Evolutionary conservation across 176 grass and related monocot genomes (phyloP).

Genomic region (Lolium rigidum): DNA sequence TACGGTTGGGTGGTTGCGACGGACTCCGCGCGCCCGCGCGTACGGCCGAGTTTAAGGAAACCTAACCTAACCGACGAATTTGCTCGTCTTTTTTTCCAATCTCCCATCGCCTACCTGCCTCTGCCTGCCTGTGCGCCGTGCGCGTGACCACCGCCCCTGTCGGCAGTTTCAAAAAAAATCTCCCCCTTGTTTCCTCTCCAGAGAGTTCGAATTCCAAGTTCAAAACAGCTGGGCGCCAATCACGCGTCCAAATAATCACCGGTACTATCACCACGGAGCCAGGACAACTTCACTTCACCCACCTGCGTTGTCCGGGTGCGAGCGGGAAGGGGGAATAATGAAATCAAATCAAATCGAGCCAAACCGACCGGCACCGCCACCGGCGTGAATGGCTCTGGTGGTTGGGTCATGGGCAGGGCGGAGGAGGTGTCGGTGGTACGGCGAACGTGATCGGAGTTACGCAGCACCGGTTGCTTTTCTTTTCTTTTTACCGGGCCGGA

Average conservation of each 20-base stretch:
- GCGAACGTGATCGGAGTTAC: constrained; percentile 27
- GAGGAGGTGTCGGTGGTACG: constrained; percentile 49
- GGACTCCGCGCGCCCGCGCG: not conserved
- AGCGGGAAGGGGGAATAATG: not conserved
- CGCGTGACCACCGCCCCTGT: constrained; percentile 22
- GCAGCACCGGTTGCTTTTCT: not conserved
- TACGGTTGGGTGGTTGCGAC: not conserved
- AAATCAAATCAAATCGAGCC: too few relatives aligned
- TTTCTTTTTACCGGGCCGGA: not conserved
- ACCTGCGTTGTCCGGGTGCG: not conserved
- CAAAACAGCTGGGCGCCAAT: constrained; percentile 54
- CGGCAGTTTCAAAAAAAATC: not conserved
- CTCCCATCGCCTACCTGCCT: not conserved
- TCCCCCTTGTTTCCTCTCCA: not conserved
- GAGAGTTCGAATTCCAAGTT: constrained; percentile 35
- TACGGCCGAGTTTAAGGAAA: constrained; percentile 2
- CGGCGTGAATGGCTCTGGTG: constrained; percentile 33
- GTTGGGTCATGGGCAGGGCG: constrained; percentile 21
- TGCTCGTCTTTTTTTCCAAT: not conserved
- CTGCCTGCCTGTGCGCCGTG: not conserved
- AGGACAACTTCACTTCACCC: not conserved
- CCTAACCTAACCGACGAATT: not conserved
- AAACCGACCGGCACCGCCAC: not conserved
- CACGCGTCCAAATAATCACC: not conserved
- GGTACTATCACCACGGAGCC: too few relatives aligned